These are phyloP conservation scores for Ophiostoma novo-ulmi DNA, from an alignment of 2,329 filamentous ascomycete species.

Conservation along the genomic window DNA sequence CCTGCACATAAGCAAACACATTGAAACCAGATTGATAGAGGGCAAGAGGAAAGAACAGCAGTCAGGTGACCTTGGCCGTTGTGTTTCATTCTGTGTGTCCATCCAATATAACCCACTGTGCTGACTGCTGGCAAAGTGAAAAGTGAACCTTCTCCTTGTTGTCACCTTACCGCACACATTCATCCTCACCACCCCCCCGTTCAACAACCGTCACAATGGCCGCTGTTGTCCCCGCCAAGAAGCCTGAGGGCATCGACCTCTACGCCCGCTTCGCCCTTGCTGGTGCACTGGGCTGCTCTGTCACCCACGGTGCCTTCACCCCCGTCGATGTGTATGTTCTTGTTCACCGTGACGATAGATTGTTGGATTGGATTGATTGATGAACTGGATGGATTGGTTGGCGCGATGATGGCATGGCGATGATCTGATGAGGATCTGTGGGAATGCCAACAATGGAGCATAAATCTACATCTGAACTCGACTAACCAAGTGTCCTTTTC, in stretches of 20 bases:
- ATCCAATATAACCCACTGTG: neutral
- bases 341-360: too few relatives aligned
- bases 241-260: conserved; percentile 56
- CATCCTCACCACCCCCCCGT: neutral
- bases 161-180: neutral
- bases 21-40: neutral
- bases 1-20: neutral
- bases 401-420: neutral
- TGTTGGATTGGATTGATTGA: neutral
- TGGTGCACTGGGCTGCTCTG: conserved; percentile 93
- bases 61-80: neutral
- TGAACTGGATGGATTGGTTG: neutral
- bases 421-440: neutral
- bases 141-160: neutral
- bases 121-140: neutral
- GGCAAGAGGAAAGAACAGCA: neutral
- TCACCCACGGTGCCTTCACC: conserved; percentile 95
- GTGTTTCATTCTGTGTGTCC: neutral
- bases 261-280: conserved; percentile 97
- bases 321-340: conserved; percentile 96
- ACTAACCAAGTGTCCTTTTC: neutral
- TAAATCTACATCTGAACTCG: neutral
- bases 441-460: neutral
- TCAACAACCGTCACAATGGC: conserved; percentile 40
- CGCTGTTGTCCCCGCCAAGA: conserved; percentile 37